phyloP scores from a whole-genome alignment of 2,329 filamentous ascomycete genomes.

The Fusarium nodosum region DNA sequence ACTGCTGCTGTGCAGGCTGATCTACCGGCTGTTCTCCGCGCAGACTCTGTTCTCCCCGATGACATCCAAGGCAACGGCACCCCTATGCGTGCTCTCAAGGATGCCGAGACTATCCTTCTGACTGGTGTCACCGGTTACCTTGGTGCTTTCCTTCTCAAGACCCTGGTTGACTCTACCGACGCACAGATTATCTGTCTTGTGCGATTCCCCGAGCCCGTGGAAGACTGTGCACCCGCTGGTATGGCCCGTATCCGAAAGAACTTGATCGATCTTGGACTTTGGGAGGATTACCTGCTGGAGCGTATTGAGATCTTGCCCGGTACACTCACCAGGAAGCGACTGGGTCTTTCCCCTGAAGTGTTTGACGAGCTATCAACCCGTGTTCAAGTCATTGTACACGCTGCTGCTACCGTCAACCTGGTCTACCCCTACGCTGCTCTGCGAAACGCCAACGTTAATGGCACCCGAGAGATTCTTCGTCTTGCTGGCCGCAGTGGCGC shows the following conservation, averaged over 20 bases:
- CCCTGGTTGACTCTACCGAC: constrained; percentile 75
- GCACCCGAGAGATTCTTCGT: constrained; percentile 81
- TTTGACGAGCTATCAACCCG: constrained; percentile 75
- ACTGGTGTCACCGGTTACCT: constrained; percentile 84
- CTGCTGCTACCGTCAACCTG: constrained; percentile 82
- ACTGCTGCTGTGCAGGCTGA: constrained; percentile 82
- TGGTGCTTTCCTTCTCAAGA: constrained; percentile 79
- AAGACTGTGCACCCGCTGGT: constrained; percentile 74
- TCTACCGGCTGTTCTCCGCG: constrained; percentile 75
- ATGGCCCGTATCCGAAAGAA: constrained; percentile 81
- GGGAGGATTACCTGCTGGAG: constrained; percentile 82
- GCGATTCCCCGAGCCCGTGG: constrained; percentile 76
- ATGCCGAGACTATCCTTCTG: constrained; percentile 77
- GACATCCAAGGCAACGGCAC: constrained; percentile 73
- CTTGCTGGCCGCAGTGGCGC: constrained; percentile 76
- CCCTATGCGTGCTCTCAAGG: constrained; percentile 69
- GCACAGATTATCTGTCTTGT: constrained; percentile 80
- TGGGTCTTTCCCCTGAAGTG: constrained; percentile 75
- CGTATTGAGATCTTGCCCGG: constrained; percentile 82
- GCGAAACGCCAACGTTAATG: constrained; percentile 80
- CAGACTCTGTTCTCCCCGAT: constrained; percentile 75
- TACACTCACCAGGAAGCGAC: constrained; percentile 75
- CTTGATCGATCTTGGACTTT: constrained; percentile 81
- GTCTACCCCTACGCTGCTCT: constrained; percentile 86
- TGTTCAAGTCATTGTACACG: constrained; percentile 81